Conservation (phyloP, 139 green algal genomes). For the Haematococcus lacustris region DNA sequence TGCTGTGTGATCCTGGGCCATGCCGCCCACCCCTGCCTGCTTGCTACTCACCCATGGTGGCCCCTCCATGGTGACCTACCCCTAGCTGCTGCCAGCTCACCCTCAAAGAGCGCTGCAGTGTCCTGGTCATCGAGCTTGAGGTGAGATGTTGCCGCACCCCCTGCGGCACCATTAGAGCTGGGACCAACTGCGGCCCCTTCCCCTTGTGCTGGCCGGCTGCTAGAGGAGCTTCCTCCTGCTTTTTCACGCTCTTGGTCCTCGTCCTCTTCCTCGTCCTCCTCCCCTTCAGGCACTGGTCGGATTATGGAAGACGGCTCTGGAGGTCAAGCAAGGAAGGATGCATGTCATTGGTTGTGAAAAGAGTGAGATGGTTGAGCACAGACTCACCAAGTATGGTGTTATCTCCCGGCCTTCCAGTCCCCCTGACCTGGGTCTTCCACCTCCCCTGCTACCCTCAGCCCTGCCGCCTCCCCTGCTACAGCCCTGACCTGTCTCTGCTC, state of each 20-base stretch:
- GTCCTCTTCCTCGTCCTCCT: constrained; percentile 17
- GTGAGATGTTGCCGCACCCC: constrained; percentile 6
- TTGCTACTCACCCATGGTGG: no score
- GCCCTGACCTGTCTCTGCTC: not conserved
- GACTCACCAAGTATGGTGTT: not conserved
- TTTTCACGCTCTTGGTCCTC: constrained; percentile 27
- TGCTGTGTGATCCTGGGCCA: no score
- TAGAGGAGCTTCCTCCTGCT: constrained; percentile 14
- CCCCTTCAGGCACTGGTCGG: not conserved
- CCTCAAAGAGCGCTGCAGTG: constrained; percentile 22
- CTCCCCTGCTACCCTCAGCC: not conserved
- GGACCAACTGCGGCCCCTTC: not conserved
- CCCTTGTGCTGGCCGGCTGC: constrained; percentile 7
- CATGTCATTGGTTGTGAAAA: not conserved
- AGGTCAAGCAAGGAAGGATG: not conserved
- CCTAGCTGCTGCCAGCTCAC: not conserved
- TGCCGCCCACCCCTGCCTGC: no score
- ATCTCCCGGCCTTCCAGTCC: not conserved
- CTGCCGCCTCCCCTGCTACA: not conserved
- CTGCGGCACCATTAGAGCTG: not conserved
- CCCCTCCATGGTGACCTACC: not conserved
- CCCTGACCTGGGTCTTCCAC: not conserved
- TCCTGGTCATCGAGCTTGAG: constrained; percentile 19
- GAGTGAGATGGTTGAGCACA: not conserved
- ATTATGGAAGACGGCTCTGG: constrained; percentile 11